phyloP scores from a whole-genome alignment of 129 eudicot species.

The Chrysanthemum lavandulifolium region DNA sequence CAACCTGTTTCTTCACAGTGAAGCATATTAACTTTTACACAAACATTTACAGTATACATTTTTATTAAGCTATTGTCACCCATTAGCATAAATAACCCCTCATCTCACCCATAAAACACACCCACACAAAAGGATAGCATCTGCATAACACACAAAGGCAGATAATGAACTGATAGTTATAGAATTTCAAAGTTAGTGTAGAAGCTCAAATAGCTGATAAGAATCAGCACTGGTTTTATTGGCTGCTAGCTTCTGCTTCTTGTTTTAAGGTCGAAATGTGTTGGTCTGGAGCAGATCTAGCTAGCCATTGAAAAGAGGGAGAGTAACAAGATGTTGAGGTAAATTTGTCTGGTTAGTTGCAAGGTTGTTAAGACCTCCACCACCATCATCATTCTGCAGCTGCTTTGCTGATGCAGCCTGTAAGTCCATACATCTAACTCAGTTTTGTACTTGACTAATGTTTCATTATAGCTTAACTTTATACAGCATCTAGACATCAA shows the following conservation, averaged over 20 bases:
- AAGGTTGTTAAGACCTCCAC: slow-evolving; percentile 30
- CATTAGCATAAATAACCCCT: background rate
- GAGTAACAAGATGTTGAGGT: slow-evolving; percentile 3
- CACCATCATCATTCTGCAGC: background rate
- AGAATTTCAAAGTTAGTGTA: background rate
- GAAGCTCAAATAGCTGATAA: background rate
- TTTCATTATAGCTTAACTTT: background rate
- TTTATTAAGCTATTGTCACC: background rate
- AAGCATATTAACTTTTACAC: background rate
- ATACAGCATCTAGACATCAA: background rate
- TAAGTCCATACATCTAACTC: slow-evolving; percentile 16
- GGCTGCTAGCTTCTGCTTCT: no score
- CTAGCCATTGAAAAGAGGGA: slow-evolving; percentile 16
- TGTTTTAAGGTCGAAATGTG: background rate
- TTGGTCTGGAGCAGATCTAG: slow-evolving; percentile 5
- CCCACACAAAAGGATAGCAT: no score
- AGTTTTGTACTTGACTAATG: background rate
- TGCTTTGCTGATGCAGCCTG: slow-evolving; percentile 18
- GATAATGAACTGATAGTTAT: background rate
- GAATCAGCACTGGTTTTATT: background rate
- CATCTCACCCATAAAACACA: background rate
- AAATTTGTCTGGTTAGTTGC: slow-evolving; percentile 20
- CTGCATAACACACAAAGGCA: no score
- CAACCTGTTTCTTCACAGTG: background rate
- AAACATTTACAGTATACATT: background rate